These are phyloP conservation scores for Trichoderma brevicompactum DNA, from an alignment of 2,329 filamentous ascomycete genomes.

Conservation along the genomic window DNA sequence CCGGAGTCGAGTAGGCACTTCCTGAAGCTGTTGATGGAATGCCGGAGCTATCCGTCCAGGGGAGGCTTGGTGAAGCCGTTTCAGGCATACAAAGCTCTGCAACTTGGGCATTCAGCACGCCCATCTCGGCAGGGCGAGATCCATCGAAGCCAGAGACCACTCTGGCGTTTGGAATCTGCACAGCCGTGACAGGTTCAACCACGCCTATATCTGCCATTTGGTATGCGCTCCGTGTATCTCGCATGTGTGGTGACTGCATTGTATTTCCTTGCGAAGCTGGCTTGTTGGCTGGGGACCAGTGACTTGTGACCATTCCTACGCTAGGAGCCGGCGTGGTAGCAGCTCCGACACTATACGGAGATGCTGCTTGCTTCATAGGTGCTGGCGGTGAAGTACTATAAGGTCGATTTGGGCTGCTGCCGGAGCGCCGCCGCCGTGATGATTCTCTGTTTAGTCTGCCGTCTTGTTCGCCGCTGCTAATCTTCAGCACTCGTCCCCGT, in stretches of 20 bases:
- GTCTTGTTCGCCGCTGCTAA: constrained; percentile 35
- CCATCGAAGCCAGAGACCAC: constrained; percentile 33
- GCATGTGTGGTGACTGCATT: constrained; percentile 29
- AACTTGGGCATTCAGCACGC: constrained; percentile 31
- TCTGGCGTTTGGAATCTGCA: constrained; percentile 31
- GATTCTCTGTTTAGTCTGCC: constrained; percentile 24
- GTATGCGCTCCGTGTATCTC: constrained; percentile 33
- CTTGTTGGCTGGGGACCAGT: constrained; percentile 35
- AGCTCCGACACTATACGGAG: constrained; percentile 21
- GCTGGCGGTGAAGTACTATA: constrained; percentile 30
- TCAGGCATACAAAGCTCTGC: constrained; percentile 34
- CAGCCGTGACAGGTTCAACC: constrained; percentile 31
- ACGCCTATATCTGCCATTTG: constrained; percentile 32
- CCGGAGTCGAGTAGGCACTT: constrained; percentile 52
- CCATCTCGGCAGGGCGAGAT: constrained; percentile 35
- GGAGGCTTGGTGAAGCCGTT: constrained; percentile 30
- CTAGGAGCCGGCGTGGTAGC: constrained; percentile 27
- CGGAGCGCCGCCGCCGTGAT: constrained; percentile 29
- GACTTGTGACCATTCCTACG: constrained; percentile 30
- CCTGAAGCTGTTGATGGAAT: constrained; percentile 53
- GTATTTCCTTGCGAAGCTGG: constrained; percentile 29
- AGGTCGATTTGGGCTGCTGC: constrained; percentile 32
- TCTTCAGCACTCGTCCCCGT: not conserved
- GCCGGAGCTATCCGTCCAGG: constrained; percentile 46
- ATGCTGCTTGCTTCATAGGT: constrained; percentile 33